A percentile compares a stretch with the other conserved stretches of the same genome.
phyloP scores from a whole-genome alignment of 2,329 filamentous ascomycete species.

The Alternaria postmessia region DNA sequence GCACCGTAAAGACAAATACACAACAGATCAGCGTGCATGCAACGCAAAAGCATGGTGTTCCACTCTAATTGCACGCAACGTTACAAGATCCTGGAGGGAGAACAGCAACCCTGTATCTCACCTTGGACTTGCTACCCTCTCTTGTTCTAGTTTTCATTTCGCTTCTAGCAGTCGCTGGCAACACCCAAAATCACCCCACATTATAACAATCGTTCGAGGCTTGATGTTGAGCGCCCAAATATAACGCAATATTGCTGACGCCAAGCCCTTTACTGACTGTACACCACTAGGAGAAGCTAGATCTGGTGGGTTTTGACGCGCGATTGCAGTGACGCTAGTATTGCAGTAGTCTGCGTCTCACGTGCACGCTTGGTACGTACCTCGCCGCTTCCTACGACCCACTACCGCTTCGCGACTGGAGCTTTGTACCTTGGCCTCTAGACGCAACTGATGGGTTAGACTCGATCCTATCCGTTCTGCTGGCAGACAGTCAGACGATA shows the following conservation, averaged over 20 bases:
- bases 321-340: conserved; percentile 16
- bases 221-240: conserved; percentile 12
- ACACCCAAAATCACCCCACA: conserved; percentile 5
- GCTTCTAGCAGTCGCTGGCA: conserved; percentile 1
- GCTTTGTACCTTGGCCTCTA: conserved; percentile 10
- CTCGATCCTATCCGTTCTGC: conserved; percentile 1
- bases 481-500: conserved; percentile 2
- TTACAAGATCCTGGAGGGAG: not conserved
- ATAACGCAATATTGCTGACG: conserved; percentile 21
- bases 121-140: not conserved
- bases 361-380: conserved; percentile 26
- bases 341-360: conserved; percentile 17
- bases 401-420: conserved; percentile 16
- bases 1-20: conserved; percentile 1
- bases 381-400: conserved; percentile 21
- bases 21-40: conserved; percentile 7
- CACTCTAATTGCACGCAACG: not conserved
- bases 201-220: conserved; percentile 3
- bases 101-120: not conserved
- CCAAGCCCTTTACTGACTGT: conserved; percentile 15
- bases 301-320: conserved; percentile 9
- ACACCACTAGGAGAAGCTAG: conserved; percentile 15
- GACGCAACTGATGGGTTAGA: conserved; percentile 8
- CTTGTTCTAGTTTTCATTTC: not conserved
- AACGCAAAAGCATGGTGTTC: conserved; percentile 4